Conservation (phyloP, 768 basidiomycete species). For the Podaxis rugospora region DNA sequence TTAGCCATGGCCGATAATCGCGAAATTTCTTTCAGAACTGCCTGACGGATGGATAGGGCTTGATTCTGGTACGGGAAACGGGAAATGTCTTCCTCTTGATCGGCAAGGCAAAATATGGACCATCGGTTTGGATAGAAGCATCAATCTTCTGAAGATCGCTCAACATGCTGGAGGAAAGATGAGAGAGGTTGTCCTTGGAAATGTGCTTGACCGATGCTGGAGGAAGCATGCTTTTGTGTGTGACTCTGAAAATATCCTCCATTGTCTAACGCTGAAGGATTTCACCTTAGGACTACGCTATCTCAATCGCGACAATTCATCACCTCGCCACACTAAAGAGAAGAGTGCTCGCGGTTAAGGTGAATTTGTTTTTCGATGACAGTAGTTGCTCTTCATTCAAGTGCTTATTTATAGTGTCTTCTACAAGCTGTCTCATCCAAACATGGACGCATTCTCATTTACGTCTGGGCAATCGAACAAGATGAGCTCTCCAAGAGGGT, state of each 20-base stretch:
- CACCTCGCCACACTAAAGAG: conserved; percentile 83
- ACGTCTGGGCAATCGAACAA: conserved; percentile 97
- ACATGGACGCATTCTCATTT: conserved; percentile 82
- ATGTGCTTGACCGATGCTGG: conserved; percentile 73
- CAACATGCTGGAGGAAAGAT: conserved; percentile 47
- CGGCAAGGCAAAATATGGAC: conserved; percentile 61
- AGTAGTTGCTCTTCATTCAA: not conserved
- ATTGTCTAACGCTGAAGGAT: not conserved
- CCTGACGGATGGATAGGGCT: conserved; percentile 81
- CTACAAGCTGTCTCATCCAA: conserved; percentile 58
- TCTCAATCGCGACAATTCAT: conserved; percentile 97
- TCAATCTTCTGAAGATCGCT: conserved; percentile 75
- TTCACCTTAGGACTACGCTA: conserved; percentile 77
- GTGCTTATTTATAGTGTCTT: conserved; percentile 45
- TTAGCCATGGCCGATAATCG: conserved; percentile 90
- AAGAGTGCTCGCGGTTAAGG: conserved; percentile 71
- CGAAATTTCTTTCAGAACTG: conserved; percentile 64
- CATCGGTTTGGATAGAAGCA: conserved; percentile 81
- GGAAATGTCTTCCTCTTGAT: conserved; percentile 88
- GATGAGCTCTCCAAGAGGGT: conserved; percentile 76
- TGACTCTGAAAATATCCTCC: not conserved
- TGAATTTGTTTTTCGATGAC: conserved; percentile 24
- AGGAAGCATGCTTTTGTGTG: conserved; percentile 73
- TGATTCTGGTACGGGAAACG: conserved; percentile 95
- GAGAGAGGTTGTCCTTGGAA: conserved; percentile 78